Conservation (phyloP, 208 protist species). For the Leishmania lainsoni region DNA sequence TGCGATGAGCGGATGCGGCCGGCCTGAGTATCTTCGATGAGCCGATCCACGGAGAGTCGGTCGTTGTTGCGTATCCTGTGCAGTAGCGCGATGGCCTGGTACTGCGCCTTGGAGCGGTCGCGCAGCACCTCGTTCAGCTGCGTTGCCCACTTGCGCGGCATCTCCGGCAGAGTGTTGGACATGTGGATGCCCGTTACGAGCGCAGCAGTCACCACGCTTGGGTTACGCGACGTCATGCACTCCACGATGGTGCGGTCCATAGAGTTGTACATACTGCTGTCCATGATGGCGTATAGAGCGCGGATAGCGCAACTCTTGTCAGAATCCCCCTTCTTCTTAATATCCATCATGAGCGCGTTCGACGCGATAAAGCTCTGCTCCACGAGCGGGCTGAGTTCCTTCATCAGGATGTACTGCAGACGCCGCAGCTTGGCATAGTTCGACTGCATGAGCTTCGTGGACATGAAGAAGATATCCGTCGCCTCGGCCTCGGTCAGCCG, state of each 20-base stretch:
- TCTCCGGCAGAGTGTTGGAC: slow-evolving; percentile 73
- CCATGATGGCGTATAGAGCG: slow-evolving; percentile 95
- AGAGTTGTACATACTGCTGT: slow-evolving; percentile 94
- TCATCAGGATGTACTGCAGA: slow-evolving; percentile 98
- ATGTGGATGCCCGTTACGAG: slow-evolving; percentile 98
- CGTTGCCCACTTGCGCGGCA: slow-evolving; percentile 95
- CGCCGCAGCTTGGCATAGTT: slow-evolving; percentile 95
- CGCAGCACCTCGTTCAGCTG: slow-evolving; percentile 95
- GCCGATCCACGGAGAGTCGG: slow-evolving; percentile 93
- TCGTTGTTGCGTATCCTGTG: slow-evolving; percentile 97
- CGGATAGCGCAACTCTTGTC: slow-evolving; percentile 95
- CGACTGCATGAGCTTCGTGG: slow-evolving; percentile 98
- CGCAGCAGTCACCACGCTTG: slow-evolving; percentile 95
- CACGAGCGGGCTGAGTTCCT: slow-evolving; percentile 94
- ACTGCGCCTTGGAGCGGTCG: slow-evolving; percentile 95
- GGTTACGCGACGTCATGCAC: slow-evolving; percentile 96
- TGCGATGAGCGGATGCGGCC: slow-evolving; percentile 92
- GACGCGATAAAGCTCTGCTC: slow-evolving; percentile 98
- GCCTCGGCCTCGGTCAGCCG: slow-evolving; percentile 94
- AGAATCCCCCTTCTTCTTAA: slow-evolving; percentile 93
- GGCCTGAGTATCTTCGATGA: slow-evolving; percentile 90
- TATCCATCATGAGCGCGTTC: slow-evolving; percentile 97
- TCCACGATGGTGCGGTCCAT: slow-evolving; percentile 98
- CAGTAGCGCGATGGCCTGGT: slow-evolving; percentile 96
- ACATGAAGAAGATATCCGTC: slow-evolving; percentile 98